phyloP scores from a whole-genome alignment of 441 rosid genomes.

The Mallotus japonicus region DNA sequence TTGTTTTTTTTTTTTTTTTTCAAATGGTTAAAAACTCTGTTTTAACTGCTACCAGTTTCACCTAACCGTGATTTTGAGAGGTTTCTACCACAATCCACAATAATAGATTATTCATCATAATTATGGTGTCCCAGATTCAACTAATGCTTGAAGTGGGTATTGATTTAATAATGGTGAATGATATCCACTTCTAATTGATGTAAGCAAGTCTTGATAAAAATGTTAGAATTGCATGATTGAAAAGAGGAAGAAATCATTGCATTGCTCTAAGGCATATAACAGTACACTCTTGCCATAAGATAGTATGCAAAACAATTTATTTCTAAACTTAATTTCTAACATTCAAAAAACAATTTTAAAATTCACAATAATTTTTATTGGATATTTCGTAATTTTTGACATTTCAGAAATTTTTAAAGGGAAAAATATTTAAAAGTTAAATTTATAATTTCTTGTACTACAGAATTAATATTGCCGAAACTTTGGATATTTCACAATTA shows the following conservation, averaged over 20 bases:
- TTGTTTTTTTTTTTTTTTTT: not conserved
- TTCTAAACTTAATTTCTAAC: too few relatives aligned
- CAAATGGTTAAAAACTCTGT: not conserved
- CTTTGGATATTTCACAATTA: too few relatives aligned
- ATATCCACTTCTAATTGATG: not conserved
- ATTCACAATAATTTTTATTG: too few relatives aligned
- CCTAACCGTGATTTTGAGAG: constrained; percentile 8
- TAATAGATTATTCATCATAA: not conserved
- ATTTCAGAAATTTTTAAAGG: too few relatives aligned
- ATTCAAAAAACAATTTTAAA: too few relatives aligned
- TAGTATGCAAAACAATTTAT: too few relatives aligned
- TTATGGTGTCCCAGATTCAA: constrained; percentile 7
- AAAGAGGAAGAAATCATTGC: not conserved
- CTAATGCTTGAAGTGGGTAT: not conserved
- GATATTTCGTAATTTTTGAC: too few relatives aligned
- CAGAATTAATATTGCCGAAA: too few relatives aligned
- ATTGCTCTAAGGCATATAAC: not conserved
- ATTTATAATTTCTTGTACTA: too few relatives aligned
- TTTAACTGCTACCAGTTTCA: not conserved
- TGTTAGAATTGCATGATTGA: not conserved
- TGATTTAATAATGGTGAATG: constrained; percentile 8
- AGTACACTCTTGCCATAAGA: not conserved
- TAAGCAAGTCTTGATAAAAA: not conserved
- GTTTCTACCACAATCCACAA: not conserved
- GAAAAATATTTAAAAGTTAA: too few relatives aligned